phyloP scores from a whole-genome alignment of 2,329 filamentous ascomycete species.

The Penicillium sp. region DNA sequence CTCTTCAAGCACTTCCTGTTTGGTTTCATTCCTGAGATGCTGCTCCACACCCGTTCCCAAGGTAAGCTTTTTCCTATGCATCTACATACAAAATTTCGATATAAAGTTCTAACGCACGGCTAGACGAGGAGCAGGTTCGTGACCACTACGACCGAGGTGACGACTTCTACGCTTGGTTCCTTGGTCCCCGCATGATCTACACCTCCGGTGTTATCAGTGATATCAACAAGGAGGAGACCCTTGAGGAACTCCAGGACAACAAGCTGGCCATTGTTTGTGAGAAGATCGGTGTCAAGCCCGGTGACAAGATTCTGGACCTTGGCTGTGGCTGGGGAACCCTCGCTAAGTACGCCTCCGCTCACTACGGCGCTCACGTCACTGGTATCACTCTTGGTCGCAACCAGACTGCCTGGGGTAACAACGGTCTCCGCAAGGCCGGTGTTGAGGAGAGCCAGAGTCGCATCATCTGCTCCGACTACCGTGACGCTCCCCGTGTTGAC shows the following conservation, averaged over 20 bases:
- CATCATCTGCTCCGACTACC: constrained; percentile 96
- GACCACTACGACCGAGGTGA: constrained; percentile 98
- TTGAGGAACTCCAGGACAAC: constrained; percentile 97
- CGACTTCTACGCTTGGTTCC: constrained; percentile 98
- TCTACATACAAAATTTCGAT: neutral
- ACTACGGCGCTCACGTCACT: constrained; percentile 83
- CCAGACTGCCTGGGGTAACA: constrained; percentile 96
- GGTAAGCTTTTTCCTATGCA: constrained; percentile 52
- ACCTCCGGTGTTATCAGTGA: constrained; percentile 93
- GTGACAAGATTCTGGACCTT: constrained; percentile 86
- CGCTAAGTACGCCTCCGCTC: constrained; percentile 85
- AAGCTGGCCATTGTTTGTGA: constrained; percentile 94
- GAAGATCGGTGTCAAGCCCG: constrained; percentile 83
- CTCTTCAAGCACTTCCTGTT: constrained; percentile 88
- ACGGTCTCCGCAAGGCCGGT: constrained; percentile 77
- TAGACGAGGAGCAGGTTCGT: constrained; percentile 95
- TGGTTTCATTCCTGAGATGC: constrained; percentile 83
- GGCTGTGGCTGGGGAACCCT: constrained; percentile 98
- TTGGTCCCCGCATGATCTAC: constrained; percentile 98
- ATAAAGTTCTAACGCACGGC: neutral
- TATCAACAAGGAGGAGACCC: constrained; percentile 79
- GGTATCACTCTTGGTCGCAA: constrained; percentile 95
- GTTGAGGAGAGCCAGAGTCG: constrained; percentile 85
- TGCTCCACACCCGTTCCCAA: constrained; percentile 90
- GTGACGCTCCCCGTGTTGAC: constrained; percentile 80